Percentiles rank a stretch among this genome's conserved stretches.
Conservation (phyloP, 2,329 filamentous ascomycete genomes). For the Byssothecium circinans region DNA sequence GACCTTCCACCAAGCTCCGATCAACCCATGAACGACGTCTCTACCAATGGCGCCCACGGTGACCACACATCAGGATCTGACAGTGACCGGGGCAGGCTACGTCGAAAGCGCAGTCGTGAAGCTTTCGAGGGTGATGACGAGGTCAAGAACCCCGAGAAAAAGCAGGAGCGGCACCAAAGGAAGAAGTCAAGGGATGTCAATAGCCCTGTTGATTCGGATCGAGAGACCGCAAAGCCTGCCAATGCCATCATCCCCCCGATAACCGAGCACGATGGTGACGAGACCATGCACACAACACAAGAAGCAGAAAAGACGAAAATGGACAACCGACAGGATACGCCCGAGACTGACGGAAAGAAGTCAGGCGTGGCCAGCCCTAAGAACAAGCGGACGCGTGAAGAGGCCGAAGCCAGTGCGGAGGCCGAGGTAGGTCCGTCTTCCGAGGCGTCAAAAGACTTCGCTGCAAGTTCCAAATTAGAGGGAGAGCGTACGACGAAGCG, state of each 20-base stretch:
- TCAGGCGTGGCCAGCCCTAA: conserved; percentile 47
- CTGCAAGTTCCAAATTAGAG: conserved; percentile 18
- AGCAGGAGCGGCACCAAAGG: conserved; percentile 45
- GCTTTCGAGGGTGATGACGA: conserved; percentile 45
- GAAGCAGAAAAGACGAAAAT: conserved; percentile 9
- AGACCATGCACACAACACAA: conserved; percentile 21
- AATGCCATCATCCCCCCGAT: conserved; percentile 35
- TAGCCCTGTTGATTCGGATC: conserved; percentile 35
- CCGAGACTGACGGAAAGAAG: conserved; percentile 17
- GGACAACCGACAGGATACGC: conserved; percentile 8
- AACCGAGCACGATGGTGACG: conserved; percentile 34
- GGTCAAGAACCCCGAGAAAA: conserved; percentile 35
- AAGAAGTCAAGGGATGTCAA: conserved; percentile 53
- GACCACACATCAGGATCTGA: conserved; percentile 40
- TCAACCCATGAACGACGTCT: conserved; percentile 25
- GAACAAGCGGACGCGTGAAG: conserved; percentile 51
- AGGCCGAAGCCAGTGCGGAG: conserved; percentile 20
- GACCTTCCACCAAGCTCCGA: conserved; percentile 20
- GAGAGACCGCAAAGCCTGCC: conserved; percentile 34
- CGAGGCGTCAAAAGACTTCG: conserved; percentile 14
- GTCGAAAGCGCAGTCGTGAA: conserved; percentile 51
- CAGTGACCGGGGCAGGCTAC: conserved; percentile 42
- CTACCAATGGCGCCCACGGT: conserved; percentile 27
- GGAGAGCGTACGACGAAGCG: conserved; percentile 42
- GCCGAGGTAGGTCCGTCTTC: conserved; percentile 2